Conservation (phyloP, 257 asterid genomes). For the Petunia axillaris region DNA sequence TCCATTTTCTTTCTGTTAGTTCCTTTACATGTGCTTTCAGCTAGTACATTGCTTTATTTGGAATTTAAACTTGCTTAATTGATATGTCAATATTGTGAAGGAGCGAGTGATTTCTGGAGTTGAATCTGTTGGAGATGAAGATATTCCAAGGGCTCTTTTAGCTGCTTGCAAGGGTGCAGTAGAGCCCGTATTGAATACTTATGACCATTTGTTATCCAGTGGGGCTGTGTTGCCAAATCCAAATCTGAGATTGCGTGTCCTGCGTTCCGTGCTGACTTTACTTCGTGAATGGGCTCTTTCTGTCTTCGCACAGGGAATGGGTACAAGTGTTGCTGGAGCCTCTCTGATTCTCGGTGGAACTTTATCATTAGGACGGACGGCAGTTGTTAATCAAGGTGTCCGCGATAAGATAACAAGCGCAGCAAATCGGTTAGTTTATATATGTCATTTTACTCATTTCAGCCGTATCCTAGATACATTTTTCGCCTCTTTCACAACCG, state of each 20-base stretch:
- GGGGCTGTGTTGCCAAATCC: conserved; percentile 81
- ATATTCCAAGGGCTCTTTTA: conserved; percentile 81
- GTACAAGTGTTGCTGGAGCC: conserved; percentile 81
- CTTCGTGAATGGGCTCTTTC: conserved; percentile 94
- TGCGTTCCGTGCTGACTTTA: conserved; percentile 75
- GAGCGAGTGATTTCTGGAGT: conserved; percentile 73
- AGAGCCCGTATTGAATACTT: conserved; percentile 85
- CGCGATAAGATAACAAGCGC: conserved; percentile 89
- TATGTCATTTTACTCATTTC: conserved; percentile 9
- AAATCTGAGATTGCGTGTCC: conserved; percentile 71
- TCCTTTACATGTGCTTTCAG: conserved; percentile 4
- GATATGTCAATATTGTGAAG: conserved; percentile 36
- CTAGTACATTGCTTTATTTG: conserved; percentile 26
- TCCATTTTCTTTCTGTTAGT: conserved; percentile 1
- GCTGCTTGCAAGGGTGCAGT: conserved; percentile 87
- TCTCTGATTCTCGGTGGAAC: conserved; percentile 81
- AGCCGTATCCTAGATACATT: neutral
- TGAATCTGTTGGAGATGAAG: conserved; percentile 90
- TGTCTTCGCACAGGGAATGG: conserved; percentile 68
- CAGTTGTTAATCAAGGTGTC: conserved; percentile 67
- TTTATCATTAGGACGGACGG: conserved; percentile 59
- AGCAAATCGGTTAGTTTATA: conserved; percentile 65
- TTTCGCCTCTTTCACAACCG: neutral
- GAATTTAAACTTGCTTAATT: conserved; percentile 8
- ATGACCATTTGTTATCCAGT: conserved; percentile 75